Evolutionary conservation across 176 grass and related monocot genomes (phyloP), one percentile per base, ranked within the genome.

Genomic region (Oryza glumipatula): DNA sequence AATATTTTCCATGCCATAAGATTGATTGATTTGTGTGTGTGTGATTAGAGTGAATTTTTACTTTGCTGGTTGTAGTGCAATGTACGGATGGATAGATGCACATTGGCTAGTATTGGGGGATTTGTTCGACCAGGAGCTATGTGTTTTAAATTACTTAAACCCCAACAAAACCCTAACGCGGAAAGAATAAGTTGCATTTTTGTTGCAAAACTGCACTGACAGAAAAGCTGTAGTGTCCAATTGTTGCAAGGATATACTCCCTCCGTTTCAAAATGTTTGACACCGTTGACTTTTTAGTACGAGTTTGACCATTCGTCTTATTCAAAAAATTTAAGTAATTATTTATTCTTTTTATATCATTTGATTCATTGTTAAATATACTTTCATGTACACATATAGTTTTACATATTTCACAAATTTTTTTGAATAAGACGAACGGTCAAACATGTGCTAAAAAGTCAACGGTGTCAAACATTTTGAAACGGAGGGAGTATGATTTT

Each of bases 111-210:
- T 19, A 21, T 0, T 22, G 1, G 6, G 7, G 48, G 61, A 11
- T n/a, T 74, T 75, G 11, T 46, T 72, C 5, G n/a, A 52, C 0
- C n/a, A 28, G n/a, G 71, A 48, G 22, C 23, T 30, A 68, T 68
- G 43, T 69, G 21, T 54, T 54, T 67, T 5, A 13, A 51, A 52
- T n/a, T 22, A 74, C 23, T 76, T 68, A 44, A 87, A 56, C 77
- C 77, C 45, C 67, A 11, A 0, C 63, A 33, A 75, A 60, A 7
- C 61, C 70, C 16, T 58, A n/a, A 16, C 17, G 48, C 47, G 67
- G 36, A 70, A 41, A 32, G 0, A 17, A 61, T 61, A 60, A 19
- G 2, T 2, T 58, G 24, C 5, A 19, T 13, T 21, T 28, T 6
- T 52, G 16, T 60, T 45, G 28, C 9, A 23, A 5, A 17, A 48